phyloP scores from a whole-genome alignment of 768 basidiomycete genomes.

The Auricularia auricula-judae region DNA sequence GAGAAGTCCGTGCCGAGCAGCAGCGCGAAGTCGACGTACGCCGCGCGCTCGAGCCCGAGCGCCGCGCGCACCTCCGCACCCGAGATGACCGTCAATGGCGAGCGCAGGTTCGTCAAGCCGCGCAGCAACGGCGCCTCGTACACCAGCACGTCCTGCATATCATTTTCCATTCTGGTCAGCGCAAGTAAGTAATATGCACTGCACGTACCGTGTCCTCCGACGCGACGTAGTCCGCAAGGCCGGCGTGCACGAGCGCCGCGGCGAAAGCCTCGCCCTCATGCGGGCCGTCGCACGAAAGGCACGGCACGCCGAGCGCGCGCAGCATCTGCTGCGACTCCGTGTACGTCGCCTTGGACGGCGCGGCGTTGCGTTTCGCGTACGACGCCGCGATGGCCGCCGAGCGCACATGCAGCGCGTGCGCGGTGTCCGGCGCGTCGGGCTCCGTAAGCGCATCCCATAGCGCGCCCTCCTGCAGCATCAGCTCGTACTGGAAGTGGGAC shows the following conservation, averaged over 20 bases:
- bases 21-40: conserved; percentile 76
- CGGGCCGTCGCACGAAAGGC: conserved; percentile 53
- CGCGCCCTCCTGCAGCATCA: conserved; percentile 47
- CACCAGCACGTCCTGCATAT: conserved; percentile 59
- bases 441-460: conserved; percentile 35
- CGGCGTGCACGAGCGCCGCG: conserved; percentile 59
- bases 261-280: conserved; percentile 85
- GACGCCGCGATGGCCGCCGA: conserved; percentile 52
- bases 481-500: conserved; percentile 51
- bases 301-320: conserved; percentile 72
- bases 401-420: conserved; percentile 29
- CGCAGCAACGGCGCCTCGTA: conserved; percentile 78
- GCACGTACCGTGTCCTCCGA: conserved; percentile 74
- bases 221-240: conserved; percentile 76
- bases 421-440: conserved; percentile 13
- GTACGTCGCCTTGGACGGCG: conserved; percentile 58
- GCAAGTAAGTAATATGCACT: no score
- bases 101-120: conserved; percentile 51
- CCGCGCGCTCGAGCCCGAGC: conserved; percentile 42
- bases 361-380: conserved; percentile 48
- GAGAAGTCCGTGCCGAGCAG: conserved; percentile 89
- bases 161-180: not conserved
- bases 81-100: conserved; percentile 52
- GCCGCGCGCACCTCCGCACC: conserved; percentile 49
- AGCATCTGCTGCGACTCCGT: conserved; percentile 59